Conservation (phyloP, 495 filamentous ascomycete genomes). For the Aspergillus cavernicola region DNA sequence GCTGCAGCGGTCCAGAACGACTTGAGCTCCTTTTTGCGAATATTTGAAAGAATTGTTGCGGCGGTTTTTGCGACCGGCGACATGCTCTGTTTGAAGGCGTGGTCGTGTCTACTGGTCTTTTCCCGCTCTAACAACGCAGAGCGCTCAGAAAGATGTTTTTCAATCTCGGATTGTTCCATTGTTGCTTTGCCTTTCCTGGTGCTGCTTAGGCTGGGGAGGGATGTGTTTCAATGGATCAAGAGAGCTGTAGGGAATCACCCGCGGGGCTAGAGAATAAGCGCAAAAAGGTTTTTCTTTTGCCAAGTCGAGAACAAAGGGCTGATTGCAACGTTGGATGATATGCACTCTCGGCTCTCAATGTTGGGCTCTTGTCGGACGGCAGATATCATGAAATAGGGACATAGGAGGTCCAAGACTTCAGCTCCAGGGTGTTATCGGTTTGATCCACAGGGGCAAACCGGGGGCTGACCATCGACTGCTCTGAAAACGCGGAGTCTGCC, state of each 20-base stretch:
- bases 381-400: neutral
- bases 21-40: conserved; percentile 8
- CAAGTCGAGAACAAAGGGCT: neutral
- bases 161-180: conserved; percentile 4
- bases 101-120: conserved; percentile 8
- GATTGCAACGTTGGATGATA: neutral
- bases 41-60: conserved; percentile 6
- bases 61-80: conserved; percentile 9
- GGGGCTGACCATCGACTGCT: too few species aligned
- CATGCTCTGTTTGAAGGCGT: conserved; percentile 15
- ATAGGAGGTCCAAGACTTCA: too few species aligned
- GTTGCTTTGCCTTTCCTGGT: conserved; percentile 21
- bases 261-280: neutral
- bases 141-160: conserved; percentile 1
- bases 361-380: neutral
- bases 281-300: neutral
- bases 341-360: neutral
- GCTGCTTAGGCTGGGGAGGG: neutral
- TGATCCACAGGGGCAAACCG: too few species aligned
- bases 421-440: too few species aligned
- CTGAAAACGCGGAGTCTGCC: neutral
- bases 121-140: conserved; percentile 8
- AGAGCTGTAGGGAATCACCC: too few species aligned
- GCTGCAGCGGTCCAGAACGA: conserved; percentile 3
- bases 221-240: too few species aligned